Evolutionary conservation across 2,329 filamentous ascomycete species (phyloP).

Genomic region (Paraconiothyrium sp.): DNA sequence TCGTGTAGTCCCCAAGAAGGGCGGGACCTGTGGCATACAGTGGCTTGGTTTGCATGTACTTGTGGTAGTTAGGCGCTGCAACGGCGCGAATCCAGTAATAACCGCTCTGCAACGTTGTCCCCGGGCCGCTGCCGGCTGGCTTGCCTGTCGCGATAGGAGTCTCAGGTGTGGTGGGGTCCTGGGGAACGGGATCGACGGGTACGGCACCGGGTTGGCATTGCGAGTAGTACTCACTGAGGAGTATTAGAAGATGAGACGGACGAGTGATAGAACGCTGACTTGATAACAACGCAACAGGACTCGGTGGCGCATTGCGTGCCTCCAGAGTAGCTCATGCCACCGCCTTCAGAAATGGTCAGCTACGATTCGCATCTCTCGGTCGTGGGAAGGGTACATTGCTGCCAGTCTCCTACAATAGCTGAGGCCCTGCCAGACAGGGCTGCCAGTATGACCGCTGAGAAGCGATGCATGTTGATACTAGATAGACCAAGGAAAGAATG

Average conservation of each 20-base stretch:
- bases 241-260: conserved; percentile 16
- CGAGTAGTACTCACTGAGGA: conserved; percentile 46
- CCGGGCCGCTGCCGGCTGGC: conserved; percentile 48
- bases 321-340: conserved; percentile 39
- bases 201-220: conserved; percentile 54
- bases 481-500: neutral
- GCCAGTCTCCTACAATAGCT: conserved; percentile 42
- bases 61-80: conserved; percentile 63
- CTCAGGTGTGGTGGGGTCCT: conserved; percentile 15
- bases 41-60: conserved; percentile 51
- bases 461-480: conserved; percentile 33
- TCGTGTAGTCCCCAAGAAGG: conserved; percentile 61
- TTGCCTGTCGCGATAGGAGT: conserved; percentile 34
- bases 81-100: conserved; percentile 69
- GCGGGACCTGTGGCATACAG: conserved; percentile 57
- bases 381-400: conserved; percentile 40
- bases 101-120: conserved; percentile 59
- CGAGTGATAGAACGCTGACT: conserved; percentile 26
- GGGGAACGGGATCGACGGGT: conserved; percentile 22
- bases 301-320: conserved; percentile 36
- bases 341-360: conserved; percentile 29
- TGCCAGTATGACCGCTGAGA: conserved; percentile 28
- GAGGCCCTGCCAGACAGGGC: conserved; percentile 35
- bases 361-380: neutral
- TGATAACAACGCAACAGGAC: conserved; percentile 44